phyloP scores from a whole-genome alignment of 2,329 filamentous ascomycete genomes.

The Juglanconis juglandina region DNA sequence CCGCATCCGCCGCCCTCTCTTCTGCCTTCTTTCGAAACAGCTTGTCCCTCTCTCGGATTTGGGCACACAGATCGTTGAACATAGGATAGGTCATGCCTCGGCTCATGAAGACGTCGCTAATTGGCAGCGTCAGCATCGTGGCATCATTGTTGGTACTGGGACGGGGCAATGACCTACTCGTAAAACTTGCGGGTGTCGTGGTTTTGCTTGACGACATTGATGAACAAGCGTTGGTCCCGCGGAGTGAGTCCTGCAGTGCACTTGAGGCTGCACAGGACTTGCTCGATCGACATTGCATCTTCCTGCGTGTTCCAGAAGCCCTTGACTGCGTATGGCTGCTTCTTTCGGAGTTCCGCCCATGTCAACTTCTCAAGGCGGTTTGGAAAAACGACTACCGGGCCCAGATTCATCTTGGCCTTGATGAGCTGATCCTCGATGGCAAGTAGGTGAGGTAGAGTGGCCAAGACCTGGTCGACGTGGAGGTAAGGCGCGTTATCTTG shows the following conservation, averaged over 20 bases:
- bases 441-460: constrained; percentile 10
- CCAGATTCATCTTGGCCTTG: neutral
- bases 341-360: constrained; percentile 12
- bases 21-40: neutral
- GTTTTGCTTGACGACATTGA: neutral
- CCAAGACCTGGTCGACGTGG: neutral
- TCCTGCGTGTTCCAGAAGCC: neutral
- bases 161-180: neutral
- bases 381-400: neutral
- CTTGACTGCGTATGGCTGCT: neutral
- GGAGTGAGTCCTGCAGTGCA: constrained; percentile 1
- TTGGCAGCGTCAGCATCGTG: neutral
- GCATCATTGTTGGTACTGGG: neutral
- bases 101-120: constrained; percentile 2
- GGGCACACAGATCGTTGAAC: neutral
- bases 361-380: neutral
- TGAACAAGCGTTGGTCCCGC: neutral
- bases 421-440: neutral
- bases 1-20: neutral
- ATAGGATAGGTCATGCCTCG: constrained; percentile 8
- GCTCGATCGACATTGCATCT: neutral
- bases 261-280: neutral
- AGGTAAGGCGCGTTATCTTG: constrained; percentile 6
- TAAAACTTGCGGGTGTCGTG: neutral
- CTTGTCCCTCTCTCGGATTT: neutral